Evolutionary conservation across 2,329 filamentous ascomycete genomes (phyloP), one percentile per base, ranked within the genome.

Genomic region (Penicillium sp.): DNA sequence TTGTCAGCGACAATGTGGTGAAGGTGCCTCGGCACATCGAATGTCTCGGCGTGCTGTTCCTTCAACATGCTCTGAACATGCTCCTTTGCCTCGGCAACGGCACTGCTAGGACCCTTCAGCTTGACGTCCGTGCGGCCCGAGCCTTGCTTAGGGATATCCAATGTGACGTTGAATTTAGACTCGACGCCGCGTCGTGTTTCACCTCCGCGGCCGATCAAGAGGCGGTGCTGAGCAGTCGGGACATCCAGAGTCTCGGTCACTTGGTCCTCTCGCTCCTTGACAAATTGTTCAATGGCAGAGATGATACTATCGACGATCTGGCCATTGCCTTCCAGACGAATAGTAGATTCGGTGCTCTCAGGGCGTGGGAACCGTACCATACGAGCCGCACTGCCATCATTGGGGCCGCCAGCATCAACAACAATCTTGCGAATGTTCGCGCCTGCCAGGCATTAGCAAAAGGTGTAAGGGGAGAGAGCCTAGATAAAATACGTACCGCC

Each of bases 351-450:
- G 43, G 84, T 82, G 35, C 82, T 78, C 41, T 94, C 89, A 49
- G 85, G 82, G 62, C 89, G 88, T 40, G 92, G 92, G 73, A 98
- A 96, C 62, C 90, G 88, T 43, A 98, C 87, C 55, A 90, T 87
- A 47, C 90, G 85, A 35, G 88, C 85, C 53, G 92, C 82, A 27
- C 85, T 81, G 46, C 83, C 79, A 58, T 95, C 89, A 52, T 88
- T 84, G 25, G 89, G 88, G 7, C 92, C 93, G 46, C 92, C 93
- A 31, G 92, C 89, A 54, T 85, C 79, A 37, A 84, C 73, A 38
- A 98, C 85, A 44, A 98, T 88, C 45, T 85, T 81, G 45, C 85
- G 85, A 41, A 98, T 82, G 57, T 83, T 92, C 30, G 85, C 74
- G 54, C 89, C 86, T 90, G 41, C n/a, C 13, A 18, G 20, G 39